These are phyloP conservation scores for Hyaloscypha bicolor DNA, from an alignment of 495 filamentous ascomycete genomes.

Conservation along the genomic window DNA sequence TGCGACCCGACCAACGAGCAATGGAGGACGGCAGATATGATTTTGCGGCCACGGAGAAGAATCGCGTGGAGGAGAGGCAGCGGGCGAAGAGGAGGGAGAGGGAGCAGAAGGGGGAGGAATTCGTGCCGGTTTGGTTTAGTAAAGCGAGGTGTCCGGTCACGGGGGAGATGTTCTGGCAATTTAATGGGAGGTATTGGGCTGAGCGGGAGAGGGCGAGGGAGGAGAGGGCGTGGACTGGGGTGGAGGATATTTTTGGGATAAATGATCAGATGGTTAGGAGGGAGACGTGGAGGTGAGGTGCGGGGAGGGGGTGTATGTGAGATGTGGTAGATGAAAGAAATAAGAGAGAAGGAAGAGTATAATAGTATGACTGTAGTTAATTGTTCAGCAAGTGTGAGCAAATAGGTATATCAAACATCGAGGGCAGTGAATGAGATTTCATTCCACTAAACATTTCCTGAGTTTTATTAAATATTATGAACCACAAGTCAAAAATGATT, in stretches of 20 bases:
- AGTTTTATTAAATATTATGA: too few relatives aligned
- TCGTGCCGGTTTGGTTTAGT: conserved; percentile 82
- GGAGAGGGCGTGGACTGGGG: conserved; percentile 49
- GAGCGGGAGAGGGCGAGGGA: conserved; percentile 51
- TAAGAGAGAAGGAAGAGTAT: not conserved
- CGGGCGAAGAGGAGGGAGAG: conserved; percentile 71
- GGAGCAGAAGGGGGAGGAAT: conserved; percentile 78
- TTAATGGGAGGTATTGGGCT: conserved; percentile 86
- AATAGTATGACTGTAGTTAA: conserved; percentile 2
- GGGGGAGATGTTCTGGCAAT: conserved; percentile 89
- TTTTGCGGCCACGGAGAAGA: conserved; percentile 90
- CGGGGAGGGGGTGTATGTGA: not conserved
- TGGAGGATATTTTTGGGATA: conserved; percentile 49
- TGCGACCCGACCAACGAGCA: conserved; percentile 93
- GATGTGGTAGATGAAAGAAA: not conserved
- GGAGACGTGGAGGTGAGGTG: not conserved
- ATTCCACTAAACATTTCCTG: too few relatives aligned
- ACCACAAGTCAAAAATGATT: too few relatives aligned
- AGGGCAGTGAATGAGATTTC: too few relatives aligned
- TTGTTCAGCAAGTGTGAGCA: too few relatives aligned
- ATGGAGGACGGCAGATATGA: conserved; percentile 99
- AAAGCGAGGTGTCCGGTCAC: conserved; percentile 73
- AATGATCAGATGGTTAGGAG: not conserved
- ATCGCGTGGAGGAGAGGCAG: conserved; percentile 93
- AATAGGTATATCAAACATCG: too few relatives aligned